Evolutionary conservation across 495 filamentous ascomycete species (phyloP).

Genomic region (Daldinia childiae): DNA sequence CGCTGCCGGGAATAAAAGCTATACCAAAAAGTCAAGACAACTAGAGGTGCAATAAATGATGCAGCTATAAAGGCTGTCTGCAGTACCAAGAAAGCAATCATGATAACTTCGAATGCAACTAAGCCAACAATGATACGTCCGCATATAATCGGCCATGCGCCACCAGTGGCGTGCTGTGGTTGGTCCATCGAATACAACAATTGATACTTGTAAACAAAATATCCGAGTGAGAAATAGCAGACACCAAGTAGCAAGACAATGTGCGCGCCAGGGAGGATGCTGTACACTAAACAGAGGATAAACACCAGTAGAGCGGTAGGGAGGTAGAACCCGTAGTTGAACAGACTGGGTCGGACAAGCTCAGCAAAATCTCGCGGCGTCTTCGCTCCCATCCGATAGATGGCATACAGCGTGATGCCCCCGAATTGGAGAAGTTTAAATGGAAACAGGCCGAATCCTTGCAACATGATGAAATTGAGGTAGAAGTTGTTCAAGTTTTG

Average conservation of each 20-base stretch:
- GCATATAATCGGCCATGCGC: slow-evolving; percentile 95
- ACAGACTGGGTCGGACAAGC: slow-evolving; percentile 81
- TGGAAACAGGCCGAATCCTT: slow-evolving; percentile 90
- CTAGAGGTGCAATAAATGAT: slow-evolving; percentile 75
- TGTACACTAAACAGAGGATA: slow-evolving; percentile 95
- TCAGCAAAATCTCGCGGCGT: slow-evolving; percentile 93
- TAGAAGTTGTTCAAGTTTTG: slow-evolving; percentile 82
- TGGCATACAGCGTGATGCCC: slow-evolving; percentile 82
- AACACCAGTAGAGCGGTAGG: slow-evolving; percentile 90
- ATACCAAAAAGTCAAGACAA: slow-evolving; percentile 85
- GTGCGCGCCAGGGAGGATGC: slow-evolving; percentile 83
- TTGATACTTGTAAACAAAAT: slow-evolving; percentile 98
- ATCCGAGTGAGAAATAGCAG: slow-evolving; percentile 86
- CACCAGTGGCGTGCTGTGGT: slow-evolving; percentile 91
- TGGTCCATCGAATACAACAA: slow-evolving; percentile 98
- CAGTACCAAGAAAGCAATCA: slow-evolving; percentile 87
- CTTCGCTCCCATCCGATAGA: slow-evolving; percentile 78
- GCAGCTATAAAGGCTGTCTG: slow-evolving; percentile 74
- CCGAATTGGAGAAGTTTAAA: slow-evolving; percentile 93
- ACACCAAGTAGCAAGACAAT: slow-evolving; percentile 84
- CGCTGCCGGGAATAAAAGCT: slow-evolving; percentile 75
- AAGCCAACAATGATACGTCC: slow-evolving; percentile 85
- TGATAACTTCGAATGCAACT: slow-evolving; percentile 87
- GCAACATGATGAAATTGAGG: slow-evolving; percentile 92
- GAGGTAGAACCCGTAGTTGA: slow-evolving; percentile 96